Conservation (phyloP, 257 asterid species). For the Przewalskia tangutica region DNA sequence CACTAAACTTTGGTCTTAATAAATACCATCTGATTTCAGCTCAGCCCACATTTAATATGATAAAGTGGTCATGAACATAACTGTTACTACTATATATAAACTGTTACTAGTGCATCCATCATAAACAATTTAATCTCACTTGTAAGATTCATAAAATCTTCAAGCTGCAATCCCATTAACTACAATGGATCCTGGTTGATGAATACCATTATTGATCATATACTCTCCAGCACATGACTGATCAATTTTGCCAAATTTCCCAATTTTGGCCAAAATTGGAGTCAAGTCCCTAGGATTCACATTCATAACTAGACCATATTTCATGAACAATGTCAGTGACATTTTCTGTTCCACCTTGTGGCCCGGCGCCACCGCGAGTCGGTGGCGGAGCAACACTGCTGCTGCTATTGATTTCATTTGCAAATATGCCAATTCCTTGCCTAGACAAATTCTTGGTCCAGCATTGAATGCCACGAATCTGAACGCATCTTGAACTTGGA, state of each 20-base stretch:
- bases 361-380: conserved; percentile 32
- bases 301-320: conserved; percentile 39
- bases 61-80: background rate
- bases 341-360: conserved; percentile 56
- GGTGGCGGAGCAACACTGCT: conserved; percentile 46
- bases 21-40: background rate
- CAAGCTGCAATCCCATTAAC: background rate
- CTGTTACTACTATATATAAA: background rate
- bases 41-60: background rate
- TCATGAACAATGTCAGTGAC: conserved; percentile 61
- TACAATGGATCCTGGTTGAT: background rate
- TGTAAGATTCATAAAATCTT: background rate
- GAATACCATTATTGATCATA: background rate
- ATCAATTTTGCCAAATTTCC: background rate
- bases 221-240: background rate
- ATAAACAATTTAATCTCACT: background rate
- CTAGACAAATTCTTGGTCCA: conserved; percentile 51
- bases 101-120: background rate
- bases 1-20: too few relatives aligned
- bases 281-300: conserved; percentile 38
- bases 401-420: conserved; percentile 59
- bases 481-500: conserved; percentile 29
- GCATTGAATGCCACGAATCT: conserved; percentile 49
- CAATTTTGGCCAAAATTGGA: conserved; percentile 13
- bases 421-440: conserved; percentile 47